Conservation (phyloP, 768 basidiomycete genomes). For the Termitomyces sp. region DNA sequence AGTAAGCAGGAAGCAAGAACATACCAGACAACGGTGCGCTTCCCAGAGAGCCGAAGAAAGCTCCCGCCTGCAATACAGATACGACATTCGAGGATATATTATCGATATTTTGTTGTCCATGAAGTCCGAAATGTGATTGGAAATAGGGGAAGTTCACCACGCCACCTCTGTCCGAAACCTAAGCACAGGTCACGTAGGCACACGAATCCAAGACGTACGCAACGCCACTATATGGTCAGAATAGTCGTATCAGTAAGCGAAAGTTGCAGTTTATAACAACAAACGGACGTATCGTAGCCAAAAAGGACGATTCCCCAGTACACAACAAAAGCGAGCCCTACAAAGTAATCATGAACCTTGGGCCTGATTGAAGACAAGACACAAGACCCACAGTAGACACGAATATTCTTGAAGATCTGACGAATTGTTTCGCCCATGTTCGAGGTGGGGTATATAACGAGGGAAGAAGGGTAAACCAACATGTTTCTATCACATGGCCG, state of each 20-base stretch:
- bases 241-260: neutral
- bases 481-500: neutral
- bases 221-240: slow-evolving; percentile 13
- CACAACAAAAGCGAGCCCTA: slow-evolving; percentile 22
- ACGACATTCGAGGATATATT: slow-evolving; percentile 78
- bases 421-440: slow-evolving; percentile 1
- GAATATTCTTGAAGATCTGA: slow-evolving; percentile 16
- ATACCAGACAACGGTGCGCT: slow-evolving; percentile 69
- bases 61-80: slow-evolving; percentile 83
- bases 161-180: slow-evolving; percentile 10
- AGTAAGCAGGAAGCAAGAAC: neutral
- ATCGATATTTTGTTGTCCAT: slow-evolving; percentile 33
- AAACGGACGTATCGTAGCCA: slow-evolving; percentile 22
- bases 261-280: neutral
- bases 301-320: slow-evolving; percentile 23
- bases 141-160: slow-evolving; percentile 45
- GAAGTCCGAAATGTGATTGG: slow-evolving; percentile 56
- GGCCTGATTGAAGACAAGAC: too few species aligned
- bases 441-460: neutral
- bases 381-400: slow-evolving; percentile 19
- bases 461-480: slow-evolving; percentile 20
- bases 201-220: slow-evolving; percentile 9
- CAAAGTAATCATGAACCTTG: neutral
- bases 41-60: slow-evolving; percentile 77
- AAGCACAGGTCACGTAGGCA: neutral